phyloP scores from a whole-genome alignment of 305 asterid species.

The Solanum hybrid region DNA sequence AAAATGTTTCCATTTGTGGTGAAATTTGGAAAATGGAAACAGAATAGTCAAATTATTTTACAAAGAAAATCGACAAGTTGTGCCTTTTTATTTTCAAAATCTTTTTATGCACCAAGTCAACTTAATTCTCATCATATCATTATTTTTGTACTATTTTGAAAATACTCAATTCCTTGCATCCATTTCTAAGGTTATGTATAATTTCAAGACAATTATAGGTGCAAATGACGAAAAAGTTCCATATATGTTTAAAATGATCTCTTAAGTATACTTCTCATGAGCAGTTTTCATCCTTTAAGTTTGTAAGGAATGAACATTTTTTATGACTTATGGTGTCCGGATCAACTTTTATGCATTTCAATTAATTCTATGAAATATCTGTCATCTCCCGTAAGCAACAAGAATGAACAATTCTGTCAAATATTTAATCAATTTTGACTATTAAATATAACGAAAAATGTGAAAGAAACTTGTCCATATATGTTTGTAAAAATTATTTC shows the following conservation, averaged over 20 bases:
- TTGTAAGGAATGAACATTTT: background rate
- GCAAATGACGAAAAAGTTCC: background rate
- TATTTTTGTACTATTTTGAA: background rate
- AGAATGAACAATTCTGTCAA: background rate
- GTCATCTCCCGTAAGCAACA: background rate
- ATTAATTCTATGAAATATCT: no score
- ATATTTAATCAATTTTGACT: background rate
- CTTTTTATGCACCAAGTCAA: background rate
- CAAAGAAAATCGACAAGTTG: background rate
- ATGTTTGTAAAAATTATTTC: background rate
- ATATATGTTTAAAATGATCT: background rate
- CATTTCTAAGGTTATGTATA: background rate
- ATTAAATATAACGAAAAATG: background rate
- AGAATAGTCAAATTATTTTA: background rate
- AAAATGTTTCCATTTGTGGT: background rate
- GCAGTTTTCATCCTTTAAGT: background rate
- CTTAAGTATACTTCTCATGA: background rate
- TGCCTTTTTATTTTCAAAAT: background rate
- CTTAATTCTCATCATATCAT: background rate
- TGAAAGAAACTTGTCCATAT: background rate
- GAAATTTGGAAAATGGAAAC: background rate
- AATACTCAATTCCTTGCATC: background rate
- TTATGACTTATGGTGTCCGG: background rate
- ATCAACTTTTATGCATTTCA: accelerated
- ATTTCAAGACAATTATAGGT: background rate